phyloP scores from a whole-genome alignment of 2,329 filamentous ascomycete species.

The Calycina marina region DNA sequence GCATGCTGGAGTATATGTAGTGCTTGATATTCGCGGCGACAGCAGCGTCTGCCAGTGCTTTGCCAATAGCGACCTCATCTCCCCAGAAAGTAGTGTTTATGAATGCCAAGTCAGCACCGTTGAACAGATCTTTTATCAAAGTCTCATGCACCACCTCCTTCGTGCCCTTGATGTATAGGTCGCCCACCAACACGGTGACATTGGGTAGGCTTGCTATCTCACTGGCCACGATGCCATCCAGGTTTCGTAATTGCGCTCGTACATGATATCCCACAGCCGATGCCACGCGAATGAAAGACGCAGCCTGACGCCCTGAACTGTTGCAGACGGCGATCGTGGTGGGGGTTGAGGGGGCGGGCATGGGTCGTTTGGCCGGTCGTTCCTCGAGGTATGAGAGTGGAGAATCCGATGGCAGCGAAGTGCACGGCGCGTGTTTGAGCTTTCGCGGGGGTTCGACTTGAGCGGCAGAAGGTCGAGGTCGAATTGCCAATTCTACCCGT shows the following conservation, averaged over 20 bases:
- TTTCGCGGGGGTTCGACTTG: slow-evolving; percentile 10
- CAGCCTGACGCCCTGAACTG: slow-evolving; percentile 87
- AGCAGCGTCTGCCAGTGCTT: slow-evolving; percentile 76
- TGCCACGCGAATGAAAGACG: slow-evolving; percentile 86
- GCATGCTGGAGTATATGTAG: slow-evolving; percentile 95
- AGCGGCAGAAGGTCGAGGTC: slow-evolving; percentile 10
- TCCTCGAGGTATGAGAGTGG: slow-evolving; percentile 6
- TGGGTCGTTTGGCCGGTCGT: slow-evolving; percentile 20
- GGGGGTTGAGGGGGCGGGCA: slow-evolving; percentile 20
- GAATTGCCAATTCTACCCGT: slow-evolving; percentile 16
- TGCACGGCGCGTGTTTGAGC: slow-evolving; percentile 18
- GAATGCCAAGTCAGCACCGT: slow-evolving; percentile 76
- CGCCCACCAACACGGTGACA: slow-evolving; percentile 48
- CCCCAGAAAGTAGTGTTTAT: slow-evolving; percentile 98
- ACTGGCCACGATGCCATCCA: slow-evolving; percentile 74
- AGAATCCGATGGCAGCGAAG: slow-evolving; percentile 14
- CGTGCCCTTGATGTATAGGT: slow-evolving; percentile 38
- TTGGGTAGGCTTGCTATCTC: slow-evolving; percentile 75
- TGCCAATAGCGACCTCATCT: slow-evolving; percentile 81
- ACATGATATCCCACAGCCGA: slow-evolving; percentile 89
- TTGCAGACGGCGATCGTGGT: slow-evolving; percentile 83
- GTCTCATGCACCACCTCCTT: slow-evolving; percentile 45
- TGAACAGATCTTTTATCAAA: slow-evolving; percentile 66
- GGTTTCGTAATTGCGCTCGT: slow-evolving; percentile 77
- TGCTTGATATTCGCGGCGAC: slow-evolving; percentile 75